Evolutionary conservation across 2,329 filamentous ascomycete genomes (phyloP).

Genomic region (Hymenoscyphus repandus): DNA sequence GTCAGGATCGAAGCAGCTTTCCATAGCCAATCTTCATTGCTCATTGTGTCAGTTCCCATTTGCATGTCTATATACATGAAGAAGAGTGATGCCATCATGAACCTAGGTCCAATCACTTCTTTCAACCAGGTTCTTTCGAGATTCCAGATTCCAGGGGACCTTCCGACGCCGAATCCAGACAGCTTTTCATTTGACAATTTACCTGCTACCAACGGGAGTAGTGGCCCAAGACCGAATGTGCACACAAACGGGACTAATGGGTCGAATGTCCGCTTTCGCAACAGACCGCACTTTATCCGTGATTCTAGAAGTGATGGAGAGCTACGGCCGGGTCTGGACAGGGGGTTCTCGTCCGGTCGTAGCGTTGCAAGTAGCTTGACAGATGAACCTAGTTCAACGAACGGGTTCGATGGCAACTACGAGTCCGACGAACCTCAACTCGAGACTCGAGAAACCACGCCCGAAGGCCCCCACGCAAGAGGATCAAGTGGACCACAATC

Average conservation of each 20-base stretch:
- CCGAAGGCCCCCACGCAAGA: slow-evolving; percentile 18
- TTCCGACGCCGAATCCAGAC: slow-evolving; percentile 20
- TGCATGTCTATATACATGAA: slow-evolving; percentile 24
- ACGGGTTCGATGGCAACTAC: slow-evolving; percentile 1
- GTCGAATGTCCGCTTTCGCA: slow-evolving; percentile 14
- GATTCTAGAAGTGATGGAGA: not conserved
- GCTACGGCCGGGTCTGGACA: slow-evolving; percentile 7
- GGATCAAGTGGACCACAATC: slow-evolving; percentile 23
- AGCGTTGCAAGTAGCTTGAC: slow-evolving; percentile 15
- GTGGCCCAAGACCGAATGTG: not conserved
- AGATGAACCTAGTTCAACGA: slow-evolving; percentile 6
- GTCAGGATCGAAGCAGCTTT: slow-evolving; percentile 24
- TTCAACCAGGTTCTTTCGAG: slow-evolving; percentile 16
- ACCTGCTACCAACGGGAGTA: slow-evolving; percentile 2
- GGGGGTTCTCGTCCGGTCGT: slow-evolving; percentile 13
- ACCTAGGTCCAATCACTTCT: slow-evolving; percentile 19
- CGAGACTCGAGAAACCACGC: slow-evolving; percentile 18
- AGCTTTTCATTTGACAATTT: slow-evolving; percentile 5
- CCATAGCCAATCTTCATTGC: slow-evolving; percentile 18
- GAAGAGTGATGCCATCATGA: slow-evolving; percentile 16
- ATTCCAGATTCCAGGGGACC: slow-evolving; percentile 13
- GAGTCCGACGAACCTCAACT: not conserved
- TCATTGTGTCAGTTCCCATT: slow-evolving; percentile 23
- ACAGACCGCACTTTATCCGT: slow-evolving; percentile 3
- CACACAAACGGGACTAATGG: slow-evolving; percentile 9